Percentiles rank a stretch among this genome's conserved stretches.
Conservation (phyloP, 371 early-diverging fungal genomes). For the Mucor irregularis region DNA sequence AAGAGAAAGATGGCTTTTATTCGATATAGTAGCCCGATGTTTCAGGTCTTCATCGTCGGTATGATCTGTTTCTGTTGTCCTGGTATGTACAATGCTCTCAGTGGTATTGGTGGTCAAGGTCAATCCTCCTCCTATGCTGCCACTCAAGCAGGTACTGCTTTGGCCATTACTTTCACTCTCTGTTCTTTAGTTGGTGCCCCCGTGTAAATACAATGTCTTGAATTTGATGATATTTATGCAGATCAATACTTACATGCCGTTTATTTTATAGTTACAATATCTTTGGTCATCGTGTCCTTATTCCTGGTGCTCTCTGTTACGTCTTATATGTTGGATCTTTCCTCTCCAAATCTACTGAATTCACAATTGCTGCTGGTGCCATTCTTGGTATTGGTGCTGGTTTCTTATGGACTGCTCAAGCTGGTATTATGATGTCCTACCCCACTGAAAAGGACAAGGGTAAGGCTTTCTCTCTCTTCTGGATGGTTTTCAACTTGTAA, state of each 20-base stretch:
- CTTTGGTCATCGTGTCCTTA: slow-evolving; percentile 51
- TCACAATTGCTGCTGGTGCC: slow-evolving; percentile 54
- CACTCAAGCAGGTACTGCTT: slow-evolving; percentile 64
- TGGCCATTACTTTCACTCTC: slow-evolving; percentile 62
- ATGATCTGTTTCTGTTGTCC: slow-evolving; percentile 76
- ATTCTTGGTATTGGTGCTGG: slow-evolving; percentile 57
- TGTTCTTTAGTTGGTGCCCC: slow-evolving; percentile 60
- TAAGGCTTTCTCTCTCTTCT: slow-evolving; percentile 63
- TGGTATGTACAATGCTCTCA: too few species aligned
- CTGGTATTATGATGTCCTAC: slow-evolving; percentile 78
- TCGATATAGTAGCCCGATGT: slow-evolving; percentile 41
- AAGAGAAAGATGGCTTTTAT: slow-evolving; percentile 4
- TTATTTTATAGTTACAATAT: slow-evolving; percentile 44
- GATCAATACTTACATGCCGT: background rate
- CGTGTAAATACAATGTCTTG: slow-evolving; percentile 25
- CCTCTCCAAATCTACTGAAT: slow-evolving; percentile 41
- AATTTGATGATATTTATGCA: background rate
- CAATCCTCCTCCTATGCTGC: slow-evolving; percentile 55
- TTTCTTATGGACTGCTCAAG: too few species aligned
- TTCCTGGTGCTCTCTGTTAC: slow-evolving; percentile 54
- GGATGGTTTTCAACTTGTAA: slow-evolving; percentile 74
- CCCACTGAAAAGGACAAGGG: slow-evolving; percentile 74
- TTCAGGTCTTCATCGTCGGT: slow-evolving; percentile 67
- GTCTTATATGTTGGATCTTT: slow-evolving; percentile 57
- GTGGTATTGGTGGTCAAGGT: slow-evolving; percentile 58